These are phyloP conservation scores for Aureobasidium lini DNA, from an alignment of 2,329 filamentous ascomycete species.

Conservation along the genomic window DNA sequence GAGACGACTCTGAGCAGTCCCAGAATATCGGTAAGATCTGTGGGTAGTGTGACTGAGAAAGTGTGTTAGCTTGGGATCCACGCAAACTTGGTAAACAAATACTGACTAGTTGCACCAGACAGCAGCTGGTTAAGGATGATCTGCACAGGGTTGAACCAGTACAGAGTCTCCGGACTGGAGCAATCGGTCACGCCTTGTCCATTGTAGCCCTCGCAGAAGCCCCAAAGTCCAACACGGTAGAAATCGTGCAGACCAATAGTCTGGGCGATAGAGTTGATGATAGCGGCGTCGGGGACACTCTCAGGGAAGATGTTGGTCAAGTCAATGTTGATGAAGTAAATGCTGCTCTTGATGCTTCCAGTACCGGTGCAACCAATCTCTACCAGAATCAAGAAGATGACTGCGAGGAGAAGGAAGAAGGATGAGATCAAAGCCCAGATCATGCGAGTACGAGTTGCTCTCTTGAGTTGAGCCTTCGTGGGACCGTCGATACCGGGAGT, in stretches of 20 bases:
- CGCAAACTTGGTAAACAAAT: neutral
- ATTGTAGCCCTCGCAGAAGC: slow-evolving; percentile 80
- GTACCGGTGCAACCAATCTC: slow-evolving; percentile 65
- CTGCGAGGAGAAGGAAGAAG: slow-evolving; percentile 63
- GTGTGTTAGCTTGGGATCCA: neutral
- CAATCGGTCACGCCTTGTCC: slow-evolving; percentile 69
- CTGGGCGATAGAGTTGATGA: slow-evolving; percentile 82
- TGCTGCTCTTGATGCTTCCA: slow-evolving; percentile 54
- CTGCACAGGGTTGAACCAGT: slow-evolving; percentile 86
- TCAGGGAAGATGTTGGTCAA: slow-evolving; percentile 73
- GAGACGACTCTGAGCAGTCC: slow-evolving; percentile 66
- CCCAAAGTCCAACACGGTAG: slow-evolving; percentile 88
- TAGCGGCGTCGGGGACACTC: slow-evolving; percentile 59
- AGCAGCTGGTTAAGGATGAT: slow-evolving; percentile 76
- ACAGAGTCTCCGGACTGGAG: slow-evolving; percentile 61
- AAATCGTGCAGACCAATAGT: slow-evolving; percentile 87
- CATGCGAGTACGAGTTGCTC: slow-evolving; percentile 46
- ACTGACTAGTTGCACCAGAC: slow-evolving; percentile 64
- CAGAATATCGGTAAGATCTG: slow-evolving; percentile 65
- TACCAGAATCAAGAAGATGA: slow-evolving; percentile 74
- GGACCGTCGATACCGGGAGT: slow-evolving; percentile 22
- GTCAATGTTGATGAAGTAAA: slow-evolving; percentile 80
- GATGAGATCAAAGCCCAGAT: slow-evolving; percentile 59
- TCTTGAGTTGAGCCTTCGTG: slow-evolving; percentile 35
- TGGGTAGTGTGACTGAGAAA: slow-evolving; percentile 61